A percentile compares a stretch with the other conserved stretches of the same genome.
Evolutionary conservation across 164 flowering plant species (phyloP).

Genomic region (Aristolochia fimbriata): DNA sequence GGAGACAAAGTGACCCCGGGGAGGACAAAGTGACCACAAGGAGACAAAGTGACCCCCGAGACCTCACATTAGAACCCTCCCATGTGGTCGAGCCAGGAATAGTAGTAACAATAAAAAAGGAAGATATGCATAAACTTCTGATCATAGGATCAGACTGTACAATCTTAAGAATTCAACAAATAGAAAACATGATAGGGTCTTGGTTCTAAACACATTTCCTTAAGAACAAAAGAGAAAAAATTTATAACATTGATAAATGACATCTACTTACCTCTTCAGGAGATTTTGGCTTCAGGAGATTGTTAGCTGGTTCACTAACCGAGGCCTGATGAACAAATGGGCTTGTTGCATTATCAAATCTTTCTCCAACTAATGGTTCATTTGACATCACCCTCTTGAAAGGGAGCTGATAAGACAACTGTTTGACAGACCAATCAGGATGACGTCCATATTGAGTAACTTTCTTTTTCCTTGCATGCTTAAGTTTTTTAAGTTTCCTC

Average conservation of each 20-base stretch:
- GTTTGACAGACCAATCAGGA: slow-evolving; percentile 11
- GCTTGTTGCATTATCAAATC: slow-evolving; percentile 7
- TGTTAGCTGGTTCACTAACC: slow-evolving; percentile 46
- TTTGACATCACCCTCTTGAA: slow-evolving; percentile 23
- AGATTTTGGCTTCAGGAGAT: slow-evolving; percentile 46
- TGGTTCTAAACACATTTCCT: too few species aligned
- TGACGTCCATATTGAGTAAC: slow-evolving; percentile 6
- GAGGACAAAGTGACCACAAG: too few species aligned
- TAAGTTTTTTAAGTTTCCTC: slow-evolving; percentile 16
- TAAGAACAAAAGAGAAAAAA: too few species aligned
- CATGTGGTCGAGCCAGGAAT: too few species aligned
- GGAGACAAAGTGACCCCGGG: too few species aligned
- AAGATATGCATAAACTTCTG: too few species aligned
- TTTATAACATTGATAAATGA: neutral
- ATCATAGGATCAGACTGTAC: too few species aligned
- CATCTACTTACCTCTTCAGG: slow-evolving; percentile 55
- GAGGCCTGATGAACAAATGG: slow-evolving; percentile 41
- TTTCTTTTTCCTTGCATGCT: slow-evolving; percentile 21
- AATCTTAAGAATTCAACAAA: too few species aligned
- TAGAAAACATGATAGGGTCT: too few species aligned
- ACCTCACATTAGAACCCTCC: neutral
- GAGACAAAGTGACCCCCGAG: too few species aligned
- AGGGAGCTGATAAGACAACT: slow-evolving; percentile 11
- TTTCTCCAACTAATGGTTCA: slow-evolving; percentile 14
- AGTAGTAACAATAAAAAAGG: too few species aligned